A percentile compares a stretch with the other conserved stretches of the same genome.
Evolutionary conservation across 192 early-diverging fungal species (phyloP).

Genomic region (Piromyces finnis): DNA sequence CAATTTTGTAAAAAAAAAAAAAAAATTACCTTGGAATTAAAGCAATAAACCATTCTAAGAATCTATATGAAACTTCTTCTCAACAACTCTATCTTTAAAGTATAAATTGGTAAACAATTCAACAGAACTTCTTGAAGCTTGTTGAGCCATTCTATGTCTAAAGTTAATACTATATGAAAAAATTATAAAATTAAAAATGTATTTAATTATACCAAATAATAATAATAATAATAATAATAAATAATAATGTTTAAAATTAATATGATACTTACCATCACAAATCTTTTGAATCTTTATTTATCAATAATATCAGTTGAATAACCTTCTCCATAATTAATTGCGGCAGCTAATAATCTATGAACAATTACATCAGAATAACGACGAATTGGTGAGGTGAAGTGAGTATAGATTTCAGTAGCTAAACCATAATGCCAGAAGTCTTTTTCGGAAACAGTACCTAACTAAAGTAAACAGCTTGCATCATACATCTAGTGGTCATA

Average conservation of each 20-base stretch:
- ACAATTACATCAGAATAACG: constrained; percentile 83
- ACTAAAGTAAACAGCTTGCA: constrained; percentile 96
- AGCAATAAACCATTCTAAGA: constrained; percentile 85
- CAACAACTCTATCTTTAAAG: constrained; percentile 79
- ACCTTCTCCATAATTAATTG: constrained; percentile 11
- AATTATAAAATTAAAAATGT: no score
- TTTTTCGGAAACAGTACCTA: constrained; percentile 53
- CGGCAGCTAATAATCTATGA: constrained; percentile 67
- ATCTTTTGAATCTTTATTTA: neutral
- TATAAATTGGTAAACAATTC: constrained; percentile 93
- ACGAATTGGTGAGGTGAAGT: constrained; percentile 92
- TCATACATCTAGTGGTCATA: constrained; percentile 71
- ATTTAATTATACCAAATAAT: no score
- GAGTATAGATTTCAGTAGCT: constrained; percentile 80
- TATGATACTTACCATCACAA: neutral
- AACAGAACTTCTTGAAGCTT: constrained; percentile 79
- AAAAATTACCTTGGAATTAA: constrained; percentile 54
- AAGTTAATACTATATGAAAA: constrained; percentile 34
- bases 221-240: no score
- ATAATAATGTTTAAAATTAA: no score
- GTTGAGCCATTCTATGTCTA: constrained; percentile 89
- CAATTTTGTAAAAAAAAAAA: neutral
- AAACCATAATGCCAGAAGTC: constrained; percentile 82
- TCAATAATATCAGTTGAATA: neutral
- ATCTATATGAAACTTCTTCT: constrained; percentile 75